phyloP scores from a whole-genome alignment of 179 eudicot species.

The Patellifolia procumbens region DNA sequence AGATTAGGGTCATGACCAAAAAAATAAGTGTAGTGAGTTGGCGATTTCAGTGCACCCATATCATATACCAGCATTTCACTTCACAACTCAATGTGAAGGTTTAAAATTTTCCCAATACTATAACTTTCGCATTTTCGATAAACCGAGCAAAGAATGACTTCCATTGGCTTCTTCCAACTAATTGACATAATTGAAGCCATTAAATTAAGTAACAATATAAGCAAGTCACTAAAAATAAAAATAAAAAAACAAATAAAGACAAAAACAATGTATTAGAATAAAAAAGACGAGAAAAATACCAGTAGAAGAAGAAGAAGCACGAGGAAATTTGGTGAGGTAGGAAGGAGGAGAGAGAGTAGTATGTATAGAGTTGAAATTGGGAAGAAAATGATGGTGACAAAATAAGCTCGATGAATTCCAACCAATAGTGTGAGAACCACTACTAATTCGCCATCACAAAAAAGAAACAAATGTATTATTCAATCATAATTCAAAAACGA shows the following conservation, averaged over 20 bases:
- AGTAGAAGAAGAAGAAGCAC: background rate
- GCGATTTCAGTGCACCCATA: no score
- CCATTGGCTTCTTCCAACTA: background rate
- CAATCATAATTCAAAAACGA: background rate
- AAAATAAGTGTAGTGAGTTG: no score
- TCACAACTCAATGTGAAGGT: no score
- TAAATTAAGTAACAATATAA: background rate
- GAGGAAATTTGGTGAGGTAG: slow-evolving; percentile 1
- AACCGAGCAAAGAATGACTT: no score
- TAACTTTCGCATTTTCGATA: no score
- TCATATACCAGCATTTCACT: no score
- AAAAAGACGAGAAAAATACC: background rate
- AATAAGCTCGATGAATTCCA: slow-evolving; percentile 10
- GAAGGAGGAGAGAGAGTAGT: background rate
- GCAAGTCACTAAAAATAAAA: background rate
- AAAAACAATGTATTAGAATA: no score
- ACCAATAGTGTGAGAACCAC: slow-evolving; percentile 6
- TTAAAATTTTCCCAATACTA: no score
- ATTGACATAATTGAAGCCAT: background rate
- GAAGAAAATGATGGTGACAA: background rate
- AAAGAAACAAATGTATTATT: background rate
- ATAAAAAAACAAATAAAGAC: background rate
- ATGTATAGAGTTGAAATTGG: background rate
- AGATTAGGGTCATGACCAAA: no score
- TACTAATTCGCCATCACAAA: background rate